These are phyloP conservation scores for Dimocarpus longan DNA, from an alignment of 345 rosid species.

Conservation along the genomic window DNA sequence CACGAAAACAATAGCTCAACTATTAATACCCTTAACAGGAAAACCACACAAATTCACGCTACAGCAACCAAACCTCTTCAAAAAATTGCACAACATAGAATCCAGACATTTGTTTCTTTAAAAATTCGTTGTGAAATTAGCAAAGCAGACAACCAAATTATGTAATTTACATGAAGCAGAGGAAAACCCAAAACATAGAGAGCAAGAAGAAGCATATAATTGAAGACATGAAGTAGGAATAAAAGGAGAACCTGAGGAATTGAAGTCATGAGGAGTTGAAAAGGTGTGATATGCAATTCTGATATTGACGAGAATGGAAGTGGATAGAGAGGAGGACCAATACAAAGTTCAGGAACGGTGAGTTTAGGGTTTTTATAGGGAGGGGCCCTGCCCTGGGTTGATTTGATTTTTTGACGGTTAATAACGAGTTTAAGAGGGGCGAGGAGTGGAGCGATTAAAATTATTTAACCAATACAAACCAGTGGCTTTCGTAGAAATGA, in stretches of 20 bases:
- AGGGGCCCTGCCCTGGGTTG: background rate
- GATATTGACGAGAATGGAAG: background rate
- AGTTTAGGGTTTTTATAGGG: conserved; percentile 20
- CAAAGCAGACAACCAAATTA: background rate
- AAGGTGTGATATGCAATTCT: conserved; percentile 4
- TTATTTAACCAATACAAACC: background rate
- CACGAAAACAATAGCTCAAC: too few species aligned
- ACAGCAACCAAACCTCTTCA: background rate
- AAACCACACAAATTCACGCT: background rate
- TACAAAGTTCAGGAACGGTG: background rate
- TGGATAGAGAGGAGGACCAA: conserved; percentile 13
- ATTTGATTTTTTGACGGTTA: conserved; percentile 16
- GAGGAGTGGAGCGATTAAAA: background rate
- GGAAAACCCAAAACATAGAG: background rate
- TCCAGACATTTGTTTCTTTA: background rate
- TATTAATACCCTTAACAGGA: background rate
- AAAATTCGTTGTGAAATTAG: background rate
- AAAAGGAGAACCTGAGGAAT: conserved; percentile 8
- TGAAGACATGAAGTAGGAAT: background rate
- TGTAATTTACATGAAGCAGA: background rate
- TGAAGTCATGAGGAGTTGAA: conserved; percentile 13
- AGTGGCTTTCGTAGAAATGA: background rate
- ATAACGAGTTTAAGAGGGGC: background rate
- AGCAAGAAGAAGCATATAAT: conserved; percentile 9
- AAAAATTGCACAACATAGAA: background rate